phyloP scores from a whole-genome alignment of 192 early-diverging fungal genomes.

The Chytriomyces sp. region DNA sequence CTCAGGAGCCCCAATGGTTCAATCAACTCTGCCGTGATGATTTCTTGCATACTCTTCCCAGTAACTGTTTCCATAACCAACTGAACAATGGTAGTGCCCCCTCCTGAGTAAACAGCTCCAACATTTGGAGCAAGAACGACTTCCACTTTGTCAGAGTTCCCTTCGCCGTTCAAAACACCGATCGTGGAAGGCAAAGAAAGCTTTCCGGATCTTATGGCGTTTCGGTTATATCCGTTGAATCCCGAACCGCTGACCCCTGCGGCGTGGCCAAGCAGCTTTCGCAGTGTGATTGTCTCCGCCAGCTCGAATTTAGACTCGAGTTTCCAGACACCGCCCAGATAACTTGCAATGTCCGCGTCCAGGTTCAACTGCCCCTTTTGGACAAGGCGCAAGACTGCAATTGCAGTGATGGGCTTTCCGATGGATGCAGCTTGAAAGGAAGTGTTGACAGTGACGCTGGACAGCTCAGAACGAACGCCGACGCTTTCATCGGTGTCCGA shows the following conservation, averaged over 20 bases:
- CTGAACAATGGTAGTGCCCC: constrained; percentile 39
- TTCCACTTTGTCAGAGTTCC: constrained; percentile 27
- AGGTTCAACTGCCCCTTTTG: constrained; percentile 43
- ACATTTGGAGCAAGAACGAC: constrained; percentile 26
- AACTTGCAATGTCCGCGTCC: constrained; percentile 39
- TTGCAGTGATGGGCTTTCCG: constrained; percentile 40
- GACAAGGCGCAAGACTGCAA: constrained; percentile 42
- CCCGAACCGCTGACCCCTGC: constrained; percentile 37
- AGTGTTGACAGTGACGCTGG: constrained; percentile 9
- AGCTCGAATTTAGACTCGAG: not conserved
- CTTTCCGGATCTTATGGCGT: not conserved
- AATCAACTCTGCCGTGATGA: constrained; percentile 33
- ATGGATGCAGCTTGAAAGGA: constrained; percentile 46
- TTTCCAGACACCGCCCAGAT: constrained; percentile 30
- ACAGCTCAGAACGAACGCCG: not conserved
- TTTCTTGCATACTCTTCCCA: constrained; percentile 34
- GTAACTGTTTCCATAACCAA: constrained; percentile 40
- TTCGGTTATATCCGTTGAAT: constrained; percentile 40
- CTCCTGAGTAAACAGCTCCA: constrained; percentile 38
- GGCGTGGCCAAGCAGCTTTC: constrained; percentile 39
- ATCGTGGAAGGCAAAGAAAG: constrained; percentile 21
- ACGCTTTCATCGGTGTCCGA: constrained; percentile 7
- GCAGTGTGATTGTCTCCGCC: constrained; percentile 27
- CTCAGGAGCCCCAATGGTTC: constrained; percentile 31
- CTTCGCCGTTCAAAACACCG: constrained; percentile 29